Base-by-base conservation (phyloP, 1,139 yeast genomes). In the Protomyces lactucae-debilis region DNA sequence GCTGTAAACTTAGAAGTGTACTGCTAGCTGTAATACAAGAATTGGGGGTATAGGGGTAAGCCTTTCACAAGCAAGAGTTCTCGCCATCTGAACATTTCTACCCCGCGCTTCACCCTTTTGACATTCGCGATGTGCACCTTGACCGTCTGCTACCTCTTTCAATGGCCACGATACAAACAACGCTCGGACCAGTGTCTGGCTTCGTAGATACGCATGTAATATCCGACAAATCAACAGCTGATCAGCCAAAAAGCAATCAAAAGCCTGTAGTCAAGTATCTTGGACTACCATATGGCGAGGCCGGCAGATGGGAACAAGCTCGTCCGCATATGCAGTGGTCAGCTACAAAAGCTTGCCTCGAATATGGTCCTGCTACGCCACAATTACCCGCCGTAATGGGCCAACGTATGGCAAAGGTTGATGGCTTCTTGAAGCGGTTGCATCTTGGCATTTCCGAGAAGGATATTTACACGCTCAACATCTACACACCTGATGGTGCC, bases 171-270 rank as follows among this genome's bases (percentile, higher is more conserved):
- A 52, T 60, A 21, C 51, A 60, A 40, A 60, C 64, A 14, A 21
- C 55, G 16, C 25, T n/a, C 18, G 64, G 64, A 1, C 64, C 64
- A 5, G 60, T 60, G 16, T 53, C 39, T 28, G 64, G 64, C 5
- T 60, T 60, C 55, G 36, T 60, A n/a, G 64, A 60, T 40, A 60
- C 64, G 16, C 55, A 55, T 46, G 21, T 18, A 16, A 39, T 54
- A 8, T 43, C 46, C 14, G 60, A 54, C 39, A 46, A 37, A 40
- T 46, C 64, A 6, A 60, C 59, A 3, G 25, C 37, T 21, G 32
- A 37, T 3, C 40, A 25, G 25, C 54, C 55, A 9, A 28, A 18
- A 2, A 32, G 54, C 18, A 37, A 25, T n/a, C 28, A 48, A 18
- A 37, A 16, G n/a, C 60, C 64, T 5, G 64, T 60, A 12, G 54